phyloP scores from a whole-genome alignment of 257 asterid species.

The Echium plantagineum region DNA sequence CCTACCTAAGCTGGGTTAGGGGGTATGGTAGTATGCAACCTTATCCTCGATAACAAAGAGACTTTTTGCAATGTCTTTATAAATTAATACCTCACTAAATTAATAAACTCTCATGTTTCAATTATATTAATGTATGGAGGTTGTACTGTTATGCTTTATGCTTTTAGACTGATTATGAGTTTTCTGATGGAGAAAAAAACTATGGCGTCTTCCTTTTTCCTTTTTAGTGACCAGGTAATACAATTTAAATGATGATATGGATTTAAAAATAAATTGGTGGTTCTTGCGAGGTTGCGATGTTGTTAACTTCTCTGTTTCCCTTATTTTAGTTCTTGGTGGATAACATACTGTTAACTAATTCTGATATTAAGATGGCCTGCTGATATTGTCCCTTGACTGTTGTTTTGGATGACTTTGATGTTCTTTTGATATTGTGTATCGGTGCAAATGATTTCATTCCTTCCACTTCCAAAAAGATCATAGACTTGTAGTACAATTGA shows the following conservation, averaged over 20 bases:
- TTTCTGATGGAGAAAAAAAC: slow-evolving; percentile 11
- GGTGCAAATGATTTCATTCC: neutral
- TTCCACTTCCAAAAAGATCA: neutral
- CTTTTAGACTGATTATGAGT: slow-evolving; percentile 2
- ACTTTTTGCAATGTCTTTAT: too few relatives aligned
- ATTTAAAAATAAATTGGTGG: slow-evolving; percentile 7
- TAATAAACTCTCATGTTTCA: neutral
- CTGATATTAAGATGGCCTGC: neutral
- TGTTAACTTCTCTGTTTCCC: slow-evolving; percentile 6
- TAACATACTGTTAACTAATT: too few relatives aligned
- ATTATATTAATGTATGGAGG: neutral
- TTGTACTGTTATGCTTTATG: neutral
- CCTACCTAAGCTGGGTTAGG: too few relatives aligned
- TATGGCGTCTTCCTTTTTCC: slow-evolving; percentile 14
- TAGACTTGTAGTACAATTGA: neutral
- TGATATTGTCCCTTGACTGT: neutral
- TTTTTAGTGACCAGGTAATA: slow-evolving; percentile 11
- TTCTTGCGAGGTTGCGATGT: neutral
- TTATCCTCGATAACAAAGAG: too few relatives aligned
- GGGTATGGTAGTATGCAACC: too few relatives aligned
- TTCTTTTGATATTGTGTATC: neutral
- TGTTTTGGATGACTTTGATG: neutral
- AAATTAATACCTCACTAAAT: neutral
- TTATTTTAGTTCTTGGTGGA: neutral
- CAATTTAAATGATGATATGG: slow-evolving; percentile 14